phyloP scores from a whole-genome alignment of 73 alveolate species.

The Breviolum minutum region DNA sequence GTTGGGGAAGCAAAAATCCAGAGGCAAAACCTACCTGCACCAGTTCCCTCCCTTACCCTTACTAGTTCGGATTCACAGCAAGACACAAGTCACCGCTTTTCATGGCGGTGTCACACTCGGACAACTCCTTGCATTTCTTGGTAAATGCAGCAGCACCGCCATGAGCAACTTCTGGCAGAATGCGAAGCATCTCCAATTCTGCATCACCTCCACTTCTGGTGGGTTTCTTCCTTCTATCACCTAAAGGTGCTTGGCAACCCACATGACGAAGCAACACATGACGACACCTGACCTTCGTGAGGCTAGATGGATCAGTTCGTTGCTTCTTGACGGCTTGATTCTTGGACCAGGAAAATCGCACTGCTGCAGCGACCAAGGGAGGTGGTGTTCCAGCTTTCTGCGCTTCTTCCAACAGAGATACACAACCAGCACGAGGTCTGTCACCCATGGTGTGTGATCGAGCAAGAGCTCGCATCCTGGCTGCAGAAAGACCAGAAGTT shows the following conservation, averaged over 20 bases:
- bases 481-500: conserved; percentile 63
- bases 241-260: conserved; percentile 87
- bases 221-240: conserved; percentile 76
- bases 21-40: too few species aligned
- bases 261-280: conserved; percentile 73
- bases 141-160: conserved; percentile 94
- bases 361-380: conserved; percentile 85
- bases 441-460: conserved; percentile 84
- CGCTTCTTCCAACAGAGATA: conserved; percentile 59
- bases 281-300: conserved; percentile 79
- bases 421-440: conserved; percentile 91
- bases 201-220: conserved; percentile 82
- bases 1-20: too few species aligned
- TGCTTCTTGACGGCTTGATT: conserved; percentile 26
- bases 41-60: too few species aligned
- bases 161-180: conserved; percentile 58
- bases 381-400: conserved; percentile 65
- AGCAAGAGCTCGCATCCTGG: conserved; percentile 84
- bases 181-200: conserved; percentile 72
- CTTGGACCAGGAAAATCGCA: conserved; percentile 72
- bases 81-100: conserved; percentile 70
- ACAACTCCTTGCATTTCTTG: conserved; percentile 73
- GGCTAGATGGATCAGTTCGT: conserved; percentile 71
- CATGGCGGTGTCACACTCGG: conserved; percentile 95
- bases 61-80: too few species aligned